Conservation (phyloP, 768 basidiomycete species). For the Russula virescens region DNA sequence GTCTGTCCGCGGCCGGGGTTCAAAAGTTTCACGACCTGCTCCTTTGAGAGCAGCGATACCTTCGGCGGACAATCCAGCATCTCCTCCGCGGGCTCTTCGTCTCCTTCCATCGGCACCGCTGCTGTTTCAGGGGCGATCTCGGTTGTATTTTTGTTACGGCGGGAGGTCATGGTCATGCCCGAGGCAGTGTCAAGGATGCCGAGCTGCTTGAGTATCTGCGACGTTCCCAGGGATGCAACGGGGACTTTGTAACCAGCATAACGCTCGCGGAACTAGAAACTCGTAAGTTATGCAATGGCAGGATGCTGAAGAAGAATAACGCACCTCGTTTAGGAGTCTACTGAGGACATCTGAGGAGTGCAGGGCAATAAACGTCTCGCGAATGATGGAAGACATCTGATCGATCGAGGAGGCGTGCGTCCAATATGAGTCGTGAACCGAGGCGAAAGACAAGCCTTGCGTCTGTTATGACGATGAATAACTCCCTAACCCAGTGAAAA, state of each 20-base stretch:
- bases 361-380: slow-evolving; percentile 88
- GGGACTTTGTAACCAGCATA: slow-evolving; percentile 59
- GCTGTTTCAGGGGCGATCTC: slow-evolving; percentile 18
- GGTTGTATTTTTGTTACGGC: slow-evolving; percentile 23
- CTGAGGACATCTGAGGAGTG: slow-evolving; percentile 83
- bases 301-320: slow-evolving; percentile 11
- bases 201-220: slow-evolving; percentile 24
- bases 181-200: slow-evolving; percentile 36
- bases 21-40: slow-evolving; percentile 26
- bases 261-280: slow-evolving; percentile 23
- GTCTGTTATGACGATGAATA: slow-evolving; percentile 40
- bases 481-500: background rate
- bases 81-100: slow-evolving; percentile 24
- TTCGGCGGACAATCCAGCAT: slow-evolving; percentile 28
- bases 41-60: slow-evolving; percentile 25
- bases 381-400: slow-evolving; percentile 82
- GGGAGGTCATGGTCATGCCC: slow-evolving; percentile 32
- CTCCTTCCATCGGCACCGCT: slow-evolving; percentile 8
- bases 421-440: slow-evolving; percentile 99
- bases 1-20: background rate
- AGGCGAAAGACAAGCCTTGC: slow-evolving; percentile 76
- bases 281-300: background rate
- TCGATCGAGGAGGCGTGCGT: slow-evolving; percentile 87
- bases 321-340: slow-evolving; percentile 71
- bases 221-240: slow-evolving; percentile 40